Evolutionary conservation across 2,329 filamentous ascomycete species (phyloP).

Genomic region (Sporothrix brasiliensis): DNA sequence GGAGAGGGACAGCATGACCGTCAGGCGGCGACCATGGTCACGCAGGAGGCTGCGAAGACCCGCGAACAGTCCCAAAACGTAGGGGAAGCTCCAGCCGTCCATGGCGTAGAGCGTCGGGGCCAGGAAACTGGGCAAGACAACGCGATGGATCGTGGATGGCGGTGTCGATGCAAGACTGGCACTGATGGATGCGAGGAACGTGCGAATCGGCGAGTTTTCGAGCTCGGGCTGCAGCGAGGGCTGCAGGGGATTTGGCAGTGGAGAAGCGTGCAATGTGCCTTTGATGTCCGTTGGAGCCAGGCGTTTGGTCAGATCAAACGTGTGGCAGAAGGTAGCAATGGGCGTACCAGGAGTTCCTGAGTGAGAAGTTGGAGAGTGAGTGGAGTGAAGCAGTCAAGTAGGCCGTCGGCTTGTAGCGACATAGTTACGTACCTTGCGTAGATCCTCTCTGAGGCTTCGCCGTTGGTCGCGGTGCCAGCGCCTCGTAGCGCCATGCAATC

Average conservation of each 20-base stretch:
- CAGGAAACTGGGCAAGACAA: conserved; percentile 82
- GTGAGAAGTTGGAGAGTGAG: background rate
- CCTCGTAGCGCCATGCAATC: conserved; percentile 97
- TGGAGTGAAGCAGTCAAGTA: no score
- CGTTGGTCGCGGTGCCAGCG: conserved; percentile 52
- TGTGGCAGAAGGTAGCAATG: conserved; percentile 63
- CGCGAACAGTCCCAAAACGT: conserved; percentile 81
- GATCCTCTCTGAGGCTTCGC: background rate
- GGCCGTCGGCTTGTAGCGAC: background rate
- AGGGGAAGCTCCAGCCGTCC: conserved; percentile 67
- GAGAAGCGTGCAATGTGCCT: conserved; percentile 56
- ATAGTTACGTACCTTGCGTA: background rate
- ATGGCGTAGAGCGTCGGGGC: conserved; percentile 83
- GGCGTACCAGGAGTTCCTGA: background rate
- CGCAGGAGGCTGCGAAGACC: conserved; percentile 74
- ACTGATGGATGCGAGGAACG: conserved; percentile 64
- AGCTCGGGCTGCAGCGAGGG: conserved; percentile 33
- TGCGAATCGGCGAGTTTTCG: conserved; percentile 59
- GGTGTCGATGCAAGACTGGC: conserved; percentile 60
- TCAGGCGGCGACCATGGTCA: conserved; percentile 65
- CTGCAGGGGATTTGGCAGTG: conserved; percentile 51
- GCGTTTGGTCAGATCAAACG: conserved; percentile 71
- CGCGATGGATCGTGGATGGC: conserved; percentile 69
- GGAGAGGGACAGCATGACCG: conserved; percentile 75
- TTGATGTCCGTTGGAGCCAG: conserved; percentile 55